A percentile compares a stretch with the other conserved stretches of the same genome.
These are phyloP conservation scores for Thuja plicata DNA, from an alignment of 83 land plant genomes.

Conservation along the genomic window DNA sequence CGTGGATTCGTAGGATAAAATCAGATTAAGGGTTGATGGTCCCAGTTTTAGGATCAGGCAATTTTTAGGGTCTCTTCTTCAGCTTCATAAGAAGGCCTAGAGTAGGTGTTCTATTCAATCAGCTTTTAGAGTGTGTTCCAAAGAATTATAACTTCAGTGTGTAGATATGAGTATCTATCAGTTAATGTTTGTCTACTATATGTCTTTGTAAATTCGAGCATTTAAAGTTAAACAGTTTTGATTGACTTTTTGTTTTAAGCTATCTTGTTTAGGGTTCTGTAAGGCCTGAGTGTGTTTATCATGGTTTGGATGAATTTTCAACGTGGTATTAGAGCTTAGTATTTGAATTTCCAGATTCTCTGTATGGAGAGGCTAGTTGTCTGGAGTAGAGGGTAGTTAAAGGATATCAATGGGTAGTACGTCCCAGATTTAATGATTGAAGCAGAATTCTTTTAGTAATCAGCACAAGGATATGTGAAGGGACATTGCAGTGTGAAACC, in stretches of 20 bases:
- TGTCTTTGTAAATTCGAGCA: background rate
- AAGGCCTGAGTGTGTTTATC: background rate
- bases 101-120: too few species aligned
- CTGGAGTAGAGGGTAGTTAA: background rate
- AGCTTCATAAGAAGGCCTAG: too few species aligned
- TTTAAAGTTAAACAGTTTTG: background rate
- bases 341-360: background rate
- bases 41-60: too few species aligned
- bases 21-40: too few species aligned
- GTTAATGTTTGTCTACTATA: background rate
- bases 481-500: background rate
- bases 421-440: background rate
- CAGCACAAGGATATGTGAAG: background rate
- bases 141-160: too few species aligned
- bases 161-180: too few species aligned
- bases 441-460: background rate
- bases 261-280: background rate
- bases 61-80: too few species aligned
- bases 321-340: background rate
- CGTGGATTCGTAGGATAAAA: too few species aligned
- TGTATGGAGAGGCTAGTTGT: background rate
- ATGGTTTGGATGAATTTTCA: background rate
- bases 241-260: background rate
- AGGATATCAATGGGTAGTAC: background rate
- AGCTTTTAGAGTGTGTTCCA: too few species aligned